Base-by-base conservation (phyloP, 2,329 filamentous ascomycete genomes). In the Phyllosticta paracitricarpa region DNA sequence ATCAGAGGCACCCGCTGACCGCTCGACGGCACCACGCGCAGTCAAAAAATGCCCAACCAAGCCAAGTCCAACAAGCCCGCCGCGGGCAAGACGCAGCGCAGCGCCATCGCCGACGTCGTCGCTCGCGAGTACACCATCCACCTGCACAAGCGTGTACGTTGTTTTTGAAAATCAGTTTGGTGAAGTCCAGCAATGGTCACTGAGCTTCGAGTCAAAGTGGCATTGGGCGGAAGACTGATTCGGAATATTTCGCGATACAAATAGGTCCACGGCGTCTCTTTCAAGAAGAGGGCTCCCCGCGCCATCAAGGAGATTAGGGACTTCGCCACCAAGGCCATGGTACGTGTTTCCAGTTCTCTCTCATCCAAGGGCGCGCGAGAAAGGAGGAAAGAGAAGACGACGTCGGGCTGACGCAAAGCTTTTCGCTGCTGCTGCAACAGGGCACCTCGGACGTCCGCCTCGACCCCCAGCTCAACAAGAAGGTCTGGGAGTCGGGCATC, bases 71-170 rank as follows among this genome's bases (percentile, higher is more conserved):
- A 85, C 81, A 88, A 86, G 81, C 80, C 82, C 68, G 51, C 59
- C n/a, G 77, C 83, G 73, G 81, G 79, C 78, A 88, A 87, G 83
- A 71, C 79, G 71, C 78, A 80, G 75, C 90, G 92, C 78, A 96
- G 91, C 81, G 95, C 95, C 83, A 96, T 99, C 81, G 88, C 91
- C 81, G 93, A 99, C 82, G 95, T 99, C 78, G 93, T 99, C 80
- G 88, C 94, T 75, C 91, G 94, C 86, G 95, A 99, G 85, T 99
- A 99, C 88, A 99, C 94, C 81, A 97, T 99, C 84, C 93, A 99
- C 87, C 84, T 99, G 74, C 94, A 99, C 90, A 97, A 96, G 89
- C 89, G 93, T 82, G 90, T 95, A 92, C 79, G 89, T 89, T 78
- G 89, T 89, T 78, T 72, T 69, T 22, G 54, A 48, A 30, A 17